These are phyloP conservation scores for Pseudogymnoascus sp. DNA, from an alignment of 2,329 filamentous ascomycete genomes.

Conservation along the genomic window DNA sequence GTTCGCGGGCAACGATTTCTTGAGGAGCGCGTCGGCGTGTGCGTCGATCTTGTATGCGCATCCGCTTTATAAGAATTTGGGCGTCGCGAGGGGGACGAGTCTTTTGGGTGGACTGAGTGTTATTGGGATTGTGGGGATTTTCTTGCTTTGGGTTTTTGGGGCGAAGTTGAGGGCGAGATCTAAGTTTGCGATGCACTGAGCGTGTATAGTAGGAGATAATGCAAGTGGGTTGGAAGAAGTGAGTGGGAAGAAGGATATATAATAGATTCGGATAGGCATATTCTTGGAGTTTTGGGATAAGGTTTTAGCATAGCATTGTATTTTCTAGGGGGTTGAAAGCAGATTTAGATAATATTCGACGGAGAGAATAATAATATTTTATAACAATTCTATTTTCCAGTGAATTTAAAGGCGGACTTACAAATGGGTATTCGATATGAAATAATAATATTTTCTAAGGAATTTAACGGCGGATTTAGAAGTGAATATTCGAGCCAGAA, in stretches of 20 bases:
- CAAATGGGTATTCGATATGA: too few relatives aligned
- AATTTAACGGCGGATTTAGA: too few relatives aligned
- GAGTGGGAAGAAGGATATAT: not conserved
- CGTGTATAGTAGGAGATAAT: not conserved
- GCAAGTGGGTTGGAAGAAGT: not conserved
- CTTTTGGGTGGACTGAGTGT: constrained; percentile 51
- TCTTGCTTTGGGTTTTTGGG: constrained; percentile 23
- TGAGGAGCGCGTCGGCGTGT: constrained; percentile 52
- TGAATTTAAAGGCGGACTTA: too few relatives aligned
- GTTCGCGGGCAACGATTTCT: constrained; percentile 57
- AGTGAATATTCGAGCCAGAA: too few relatives aligned
- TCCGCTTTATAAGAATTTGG: constrained; percentile 54
- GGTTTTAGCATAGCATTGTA: not conserved
- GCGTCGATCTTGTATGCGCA: constrained; percentile 54
- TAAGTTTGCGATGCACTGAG: constrained; percentile 25
- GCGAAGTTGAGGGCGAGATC: constrained; percentile 24
- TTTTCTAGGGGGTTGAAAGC: not conserved
- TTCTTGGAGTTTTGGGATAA: not conserved
- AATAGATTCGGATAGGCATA: not conserved
- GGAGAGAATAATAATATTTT: not conserved
- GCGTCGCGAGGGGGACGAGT: constrained; percentile 51
- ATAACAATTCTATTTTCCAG: too few relatives aligned
- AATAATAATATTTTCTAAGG: too few relatives aligned
- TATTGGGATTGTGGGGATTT: constrained; percentile 53
- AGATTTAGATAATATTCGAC: not conserved